Base-by-base conservation (phyloP, 2,329 filamentous ascomycete genomes). In the Xylariaceae sp. region DNA sequence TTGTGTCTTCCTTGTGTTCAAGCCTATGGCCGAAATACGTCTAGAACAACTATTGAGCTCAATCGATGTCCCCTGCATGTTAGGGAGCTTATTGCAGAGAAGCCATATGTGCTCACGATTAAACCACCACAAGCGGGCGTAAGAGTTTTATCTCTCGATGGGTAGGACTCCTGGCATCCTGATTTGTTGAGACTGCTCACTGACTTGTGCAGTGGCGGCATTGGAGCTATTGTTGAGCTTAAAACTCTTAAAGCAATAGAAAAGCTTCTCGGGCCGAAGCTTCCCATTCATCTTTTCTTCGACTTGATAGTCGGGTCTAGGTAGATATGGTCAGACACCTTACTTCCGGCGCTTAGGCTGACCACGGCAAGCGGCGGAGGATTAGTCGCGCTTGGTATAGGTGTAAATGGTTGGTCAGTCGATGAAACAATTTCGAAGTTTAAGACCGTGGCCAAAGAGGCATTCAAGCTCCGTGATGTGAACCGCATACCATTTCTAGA, bases 211-310 rank as follows among this genome's bases (percentile, higher is more conserved):
- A 67, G 66, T 16, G 66, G 66, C 9, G 66, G 66, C 6, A 48
- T 64, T 15, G 57, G 66, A 6, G 62, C 64, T 7, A 51, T 68
- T 13, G 59, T 65, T 24, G 57, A 65, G 30, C 50, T 68, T 8
- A 61, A 63, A 26, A 61, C 64, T 7, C 61, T 68, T 6, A 32
- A 35, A 4, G 62, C 63, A 44, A 47, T 68, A 9, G 64, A 68
- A 48, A 63, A 59, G 40, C 49, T 64, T 4, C 50, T 68, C 1
- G 66, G 66, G 2, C 55, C 64, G 1, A 59, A 63, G 6, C 37
- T 68, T 4, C 66, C 64, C 6, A 64, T 68, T 3, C 66, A 68
- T 39, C 44, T 64, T 6, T 68, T 68, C 50, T 67, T 68, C 36
- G 66, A 68, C 45, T 33, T 68, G 27, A 66, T 68, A 3, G 63